These are phyloP conservation scores for Gracilaria caudata DNA, from an alignment of 23 red algal species.

Conservation along the genomic window DNA sequence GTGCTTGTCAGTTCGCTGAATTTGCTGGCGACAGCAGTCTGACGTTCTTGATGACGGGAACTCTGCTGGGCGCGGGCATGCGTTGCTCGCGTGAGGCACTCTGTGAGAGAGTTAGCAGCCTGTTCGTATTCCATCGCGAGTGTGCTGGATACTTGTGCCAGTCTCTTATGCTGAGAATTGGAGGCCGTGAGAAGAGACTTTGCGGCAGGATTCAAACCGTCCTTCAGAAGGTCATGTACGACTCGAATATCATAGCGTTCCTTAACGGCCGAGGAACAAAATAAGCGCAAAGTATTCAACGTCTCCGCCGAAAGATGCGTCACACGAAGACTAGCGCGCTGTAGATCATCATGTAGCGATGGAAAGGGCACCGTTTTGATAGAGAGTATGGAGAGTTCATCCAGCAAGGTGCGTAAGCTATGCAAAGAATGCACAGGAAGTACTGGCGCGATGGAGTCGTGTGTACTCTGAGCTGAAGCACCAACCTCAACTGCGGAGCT, in stretches of 20 bases:
- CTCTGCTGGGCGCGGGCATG: conserved; percentile 9
- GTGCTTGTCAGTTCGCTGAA: conserved; percentile 16
- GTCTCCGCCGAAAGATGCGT: conserved; percentile 20
- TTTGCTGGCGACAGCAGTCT: not conserved
- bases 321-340: conserved; percentile 18
- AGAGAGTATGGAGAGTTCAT: conserved; percentile 14
- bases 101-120: conserved; percentile 13
- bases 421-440: conserved; percentile 22
- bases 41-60: not conserved
- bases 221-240: conserved; percentile 38
- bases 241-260: conserved; percentile 36
- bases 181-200: conserved; percentile 35
- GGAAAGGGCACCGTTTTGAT: conserved; percentile 23
- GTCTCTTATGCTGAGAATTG: not conserved
- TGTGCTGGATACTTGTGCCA: conserved; percentile 22
- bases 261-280: conserved; percentile 35
- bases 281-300: conserved; percentile 18
- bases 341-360: conserved; percentile 21
- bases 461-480: not conserved
- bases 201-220: not conserved
- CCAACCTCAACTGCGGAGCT: not conserved
- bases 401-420: not conserved
- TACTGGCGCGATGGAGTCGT: conserved; percentile 12
- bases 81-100: conserved; percentile 4
- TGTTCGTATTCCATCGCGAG: conserved; percentile 41